A percentile compares a stretch with the other conserved stretches of the same genome.
phyloP scores from a whole-genome alignment of 2,329 filamentous ascomycete genomes.

The Cadophora sp. region DNA sequence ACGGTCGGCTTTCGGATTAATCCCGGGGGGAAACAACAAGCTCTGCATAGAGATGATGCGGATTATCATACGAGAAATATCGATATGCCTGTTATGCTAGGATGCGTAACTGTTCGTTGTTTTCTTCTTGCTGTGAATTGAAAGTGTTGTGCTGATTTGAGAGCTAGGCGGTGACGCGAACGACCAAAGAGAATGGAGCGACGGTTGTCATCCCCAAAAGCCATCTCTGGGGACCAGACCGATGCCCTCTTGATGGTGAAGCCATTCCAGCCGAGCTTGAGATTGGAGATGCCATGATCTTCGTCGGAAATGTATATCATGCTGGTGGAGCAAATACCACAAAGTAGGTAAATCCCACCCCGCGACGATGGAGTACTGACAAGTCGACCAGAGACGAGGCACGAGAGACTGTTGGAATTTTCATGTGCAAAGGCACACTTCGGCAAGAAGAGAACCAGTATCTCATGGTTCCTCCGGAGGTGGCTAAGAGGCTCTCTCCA shows the following conservation, averaged over 20 bases:
- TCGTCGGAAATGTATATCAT: conserved; percentile 23
- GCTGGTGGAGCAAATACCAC: conserved; percentile 22
- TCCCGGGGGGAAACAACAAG: conserved; percentile 50
- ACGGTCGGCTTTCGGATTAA: conserved; percentile 50
- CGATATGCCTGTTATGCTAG: conserved; percentile 18
- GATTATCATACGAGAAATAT: conserved; percentile 10
- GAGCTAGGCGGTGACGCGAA: conserved; percentile 15
- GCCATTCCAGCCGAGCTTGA: conserved; percentile 19
- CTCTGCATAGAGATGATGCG: conserved; percentile 49
- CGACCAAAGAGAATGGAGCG: conserved; percentile 23
- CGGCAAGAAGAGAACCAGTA: conserved; percentile 34
- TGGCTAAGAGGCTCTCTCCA: conserved; percentile 21
- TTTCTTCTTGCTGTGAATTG: neutral
- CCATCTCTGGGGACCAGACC: conserved; percentile 20
- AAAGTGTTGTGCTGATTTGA: conserved; percentile 2
- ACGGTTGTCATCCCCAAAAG: conserved; percentile 20
- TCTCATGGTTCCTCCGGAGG: conserved; percentile 29
- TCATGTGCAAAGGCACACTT: conserved; percentile 26
- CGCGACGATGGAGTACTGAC: neutral
- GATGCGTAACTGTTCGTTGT: neutral
- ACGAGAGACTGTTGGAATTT: conserved; percentile 33
- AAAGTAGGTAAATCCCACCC: neutral
- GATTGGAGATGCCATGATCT: conserved; percentile 11
- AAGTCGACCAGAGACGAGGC: conserved; percentile 29
- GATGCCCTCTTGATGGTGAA: conserved; percentile 15